Percentiles rank a stretch among this genome's conserved stretches.
Conservation (phyloP, 2,329 filamentous ascomycete species). For the Fusarium foetens region DNA sequence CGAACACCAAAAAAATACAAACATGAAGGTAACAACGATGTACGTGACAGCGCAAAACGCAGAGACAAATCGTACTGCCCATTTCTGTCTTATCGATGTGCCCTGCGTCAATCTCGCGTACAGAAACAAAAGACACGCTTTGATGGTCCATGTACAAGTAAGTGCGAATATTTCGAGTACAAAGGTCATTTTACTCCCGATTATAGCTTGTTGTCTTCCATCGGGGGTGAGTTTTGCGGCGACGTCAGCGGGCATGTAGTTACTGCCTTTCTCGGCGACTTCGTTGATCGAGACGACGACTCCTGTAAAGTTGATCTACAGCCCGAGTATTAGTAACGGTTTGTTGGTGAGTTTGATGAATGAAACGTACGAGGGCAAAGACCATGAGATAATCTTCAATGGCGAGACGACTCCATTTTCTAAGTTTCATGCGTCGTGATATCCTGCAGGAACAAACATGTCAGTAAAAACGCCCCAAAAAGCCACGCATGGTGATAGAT, state of each 20-base stretch:
- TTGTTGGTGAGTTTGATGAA: not conserved
- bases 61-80: conserved; percentile 55
- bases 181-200: conserved; percentile 65
- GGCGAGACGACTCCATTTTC: conserved; percentile 59
- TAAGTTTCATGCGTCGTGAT: conserved; percentile 52
- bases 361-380: conserved; percentile 54
- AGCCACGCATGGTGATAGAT: not conserved
- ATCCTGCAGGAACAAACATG: conserved; percentile 10
- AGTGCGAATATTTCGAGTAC: conserved; percentile 64
- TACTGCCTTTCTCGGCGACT: conserved; percentile 57
- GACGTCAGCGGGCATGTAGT: conserved; percentile 53
- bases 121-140: conserved; percentile 62
- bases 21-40: conserved; percentile 60
- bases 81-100: conserved; percentile 46
- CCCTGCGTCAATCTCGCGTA: conserved; percentile 62
- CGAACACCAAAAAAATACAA: conserved; percentile 64
- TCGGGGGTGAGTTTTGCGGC: conserved; percentile 56
- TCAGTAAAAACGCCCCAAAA: not conserved
- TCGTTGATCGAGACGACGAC: conserved; percentile 56
- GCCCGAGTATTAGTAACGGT: not conserved
- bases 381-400: conserved; percentile 68
- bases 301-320: conserved; percentile 51
- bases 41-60: conserved; percentile 58
- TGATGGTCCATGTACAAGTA: conserved; percentile 62
- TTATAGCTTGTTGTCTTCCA: conserved; percentile 55